Evolutionary conservation across 805 yeast species (phyloP), one percentile per base, ranked within the genome.

Genomic region (Teunomyces barrocoloradensis): DNA sequence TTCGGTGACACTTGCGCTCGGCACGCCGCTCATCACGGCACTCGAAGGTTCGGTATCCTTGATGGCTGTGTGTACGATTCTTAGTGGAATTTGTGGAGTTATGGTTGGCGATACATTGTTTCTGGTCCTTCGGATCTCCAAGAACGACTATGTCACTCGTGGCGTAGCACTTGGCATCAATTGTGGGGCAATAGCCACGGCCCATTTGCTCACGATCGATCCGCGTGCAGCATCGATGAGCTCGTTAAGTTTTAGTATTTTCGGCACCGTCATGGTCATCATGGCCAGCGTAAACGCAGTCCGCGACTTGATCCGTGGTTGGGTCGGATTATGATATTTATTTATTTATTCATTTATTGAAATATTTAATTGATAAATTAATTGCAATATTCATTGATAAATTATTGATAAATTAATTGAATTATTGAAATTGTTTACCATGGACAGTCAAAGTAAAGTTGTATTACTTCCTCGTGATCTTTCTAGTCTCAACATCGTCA

Each of bases 141-240:
- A 75, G 27, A 77, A 79, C 54, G 94, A 87, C 60, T 87, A 78
- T 58, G 83, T 87, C 6, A 83, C 89, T 0, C 66, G 90, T 52
- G 96, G 95, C 2, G 80, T 87, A 15, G 82, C 89, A 0, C 65
- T 86, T 42, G 96, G 95, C 4, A 76, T 85, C 43, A 85, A 84
- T 58, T 85, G 91, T 58, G 89, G 91, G 7, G 95, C 96, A 1
- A 85, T 87, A 43, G 88, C 90, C 3, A 85, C 95, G 2, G 91
- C 92, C 0, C 85, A 85, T 62, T 66, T 87, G 41, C 64, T 87
- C 30, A 78, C 79, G 23, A 75, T 76, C 28, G 90, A 87, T 57
- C 87, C 94, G 11, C 71, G 92, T 54, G 92, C 94, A 12, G 91
- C 90, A 1, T 88, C 90, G 2, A 80, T 87, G 75, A 81, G 89